These are phyloP conservation scores for Corymbia citriodora DNA, from an alignment of 441 rosid species.

Conservation along the genomic window DNA sequence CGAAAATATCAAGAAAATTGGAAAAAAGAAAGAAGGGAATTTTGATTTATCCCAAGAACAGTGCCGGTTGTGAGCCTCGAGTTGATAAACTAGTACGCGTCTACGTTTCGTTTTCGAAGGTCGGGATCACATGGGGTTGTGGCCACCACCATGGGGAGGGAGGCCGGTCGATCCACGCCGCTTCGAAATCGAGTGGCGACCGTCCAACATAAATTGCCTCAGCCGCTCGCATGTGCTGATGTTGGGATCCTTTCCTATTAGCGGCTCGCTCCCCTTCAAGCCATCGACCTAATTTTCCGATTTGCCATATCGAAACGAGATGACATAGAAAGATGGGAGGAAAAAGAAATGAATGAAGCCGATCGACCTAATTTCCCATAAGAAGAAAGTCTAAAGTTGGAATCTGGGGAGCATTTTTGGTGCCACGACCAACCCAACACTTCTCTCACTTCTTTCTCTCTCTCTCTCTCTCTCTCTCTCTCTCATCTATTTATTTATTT, in stretches of 20 bases:
- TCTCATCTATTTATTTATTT: neutral
- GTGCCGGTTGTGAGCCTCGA: neutral
- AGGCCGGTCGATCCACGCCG: neutral
- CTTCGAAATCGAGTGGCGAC: neutral
- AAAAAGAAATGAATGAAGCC: neutral
- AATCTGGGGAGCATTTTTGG: neutral
- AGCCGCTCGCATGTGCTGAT: neutral
- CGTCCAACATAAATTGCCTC: neutral
- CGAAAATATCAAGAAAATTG: neutral
- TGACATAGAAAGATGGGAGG: neutral
- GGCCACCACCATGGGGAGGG: neutral
- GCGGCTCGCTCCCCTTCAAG: neutral
- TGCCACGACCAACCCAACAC: neutral
- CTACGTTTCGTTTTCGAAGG: neutral
- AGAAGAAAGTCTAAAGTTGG: neutral
- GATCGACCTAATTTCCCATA: neutral
- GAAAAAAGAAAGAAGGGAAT: neutral
- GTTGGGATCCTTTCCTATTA: neutral
- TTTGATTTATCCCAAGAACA: neutral
- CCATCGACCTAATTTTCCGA: neutral
- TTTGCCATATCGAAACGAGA: neutral
- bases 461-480: neutral
- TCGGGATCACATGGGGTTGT: neutral
- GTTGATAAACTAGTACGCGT: neutral
- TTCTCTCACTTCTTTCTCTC: neutral